These are phyloP conservation scores for Physcomitrium patens DNA, from an alignment of 225 moss, liverwort and hornwort species.

Conservation along the genomic window DNA sequence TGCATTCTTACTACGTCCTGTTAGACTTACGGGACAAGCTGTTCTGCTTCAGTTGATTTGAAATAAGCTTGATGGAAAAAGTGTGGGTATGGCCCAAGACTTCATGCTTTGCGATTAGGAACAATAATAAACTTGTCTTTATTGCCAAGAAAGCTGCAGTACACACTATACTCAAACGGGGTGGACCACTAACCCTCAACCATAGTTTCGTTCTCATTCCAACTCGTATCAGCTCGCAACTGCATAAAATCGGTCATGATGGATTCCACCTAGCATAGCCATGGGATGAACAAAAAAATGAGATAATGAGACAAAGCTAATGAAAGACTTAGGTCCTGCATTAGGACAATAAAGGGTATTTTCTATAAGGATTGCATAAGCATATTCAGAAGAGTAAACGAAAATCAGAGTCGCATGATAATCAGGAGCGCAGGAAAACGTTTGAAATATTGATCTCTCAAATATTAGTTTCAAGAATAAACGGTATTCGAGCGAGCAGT, in stretches of 20 bases:
- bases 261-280: slow-evolving; percentile 75
- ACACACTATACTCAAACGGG: not conserved
- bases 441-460: too few relatives aligned
- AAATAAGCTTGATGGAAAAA: too few relatives aligned
- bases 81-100: too few relatives aligned
- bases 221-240: slow-evolving; percentile 70
- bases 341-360: slow-evolving; percentile 11
- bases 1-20: not conserved
- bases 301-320: not conserved
- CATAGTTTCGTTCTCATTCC: slow-evolving; percentile 80
- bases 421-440: too few relatives aligned
- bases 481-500: too few relatives aligned
- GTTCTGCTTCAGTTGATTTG: not conserved
- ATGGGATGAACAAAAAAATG: not conserved
- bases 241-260: slow-evolving; percentile 97
- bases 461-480: too few relatives aligned
- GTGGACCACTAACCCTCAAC: slow-evolving; percentile 70
- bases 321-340: not conserved
- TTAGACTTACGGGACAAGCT: not conserved
- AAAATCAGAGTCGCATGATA: not conserved
- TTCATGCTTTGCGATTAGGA: not conserved
- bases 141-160: slow-evolving; percentile 6
- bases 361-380: too few relatives aligned
- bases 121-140: not conserved
- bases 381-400: too few relatives aligned